Evolutionary conservation across 129 eudicot genomes (phyloP).

Genomic region (Glebionis coronaria): DNA sequence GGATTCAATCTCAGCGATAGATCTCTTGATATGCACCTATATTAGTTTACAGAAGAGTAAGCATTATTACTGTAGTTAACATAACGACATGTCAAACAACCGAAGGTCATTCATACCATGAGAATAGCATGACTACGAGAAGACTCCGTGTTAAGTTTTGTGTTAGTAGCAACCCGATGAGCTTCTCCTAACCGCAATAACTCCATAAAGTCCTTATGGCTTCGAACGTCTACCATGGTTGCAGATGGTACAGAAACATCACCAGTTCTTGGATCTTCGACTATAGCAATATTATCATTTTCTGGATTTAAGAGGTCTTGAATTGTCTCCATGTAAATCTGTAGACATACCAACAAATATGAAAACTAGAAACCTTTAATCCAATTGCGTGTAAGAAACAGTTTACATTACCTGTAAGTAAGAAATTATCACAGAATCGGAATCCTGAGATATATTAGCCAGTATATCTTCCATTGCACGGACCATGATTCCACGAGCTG

Average conservation of each 20-base stretch:
- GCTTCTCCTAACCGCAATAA: slow-evolving; percentile 82
- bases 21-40: slow-evolving; percentile 79
- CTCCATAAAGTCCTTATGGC: slow-evolving; percentile 66
- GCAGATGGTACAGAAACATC: slow-evolving; percentile 92
- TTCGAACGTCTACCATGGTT: slow-evolving; percentile 62
- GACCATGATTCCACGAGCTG: slow-evolving; percentile 34
- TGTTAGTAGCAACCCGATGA: slow-evolving; percentile 87
- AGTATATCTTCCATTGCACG: slow-evolving; percentile 52
- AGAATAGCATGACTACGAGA: slow-evolving; percentile 98
- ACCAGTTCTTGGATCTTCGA: slow-evolving; percentile 85
- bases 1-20: slow-evolving; percentile 48
- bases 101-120: slow-evolving; percentile 44
- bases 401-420: slow-evolving; percentile 63
- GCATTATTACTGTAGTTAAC: slow-evolving; percentile 7
- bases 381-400: slow-evolving; percentile 5
- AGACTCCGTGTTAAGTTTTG: slow-evolving; percentile 91
- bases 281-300: slow-evolving; percentile 79
- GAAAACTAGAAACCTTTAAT: neutral
- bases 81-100: neutral
- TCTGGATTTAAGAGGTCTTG: slow-evolving; percentile 85
- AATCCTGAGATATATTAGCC: slow-evolving; percentile 53
- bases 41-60: slow-evolving; percentile 11
- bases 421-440: slow-evolving; percentile 68
- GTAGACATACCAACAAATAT: slow-evolving; percentile 20
- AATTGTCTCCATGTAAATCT: slow-evolving; percentile 90